Evolutionary conservation across 2,329 filamentous ascomycete genomes (phyloP), one percentile per base, ranked within the genome.

Genomic region (Didymella keratinophila): DNA sequence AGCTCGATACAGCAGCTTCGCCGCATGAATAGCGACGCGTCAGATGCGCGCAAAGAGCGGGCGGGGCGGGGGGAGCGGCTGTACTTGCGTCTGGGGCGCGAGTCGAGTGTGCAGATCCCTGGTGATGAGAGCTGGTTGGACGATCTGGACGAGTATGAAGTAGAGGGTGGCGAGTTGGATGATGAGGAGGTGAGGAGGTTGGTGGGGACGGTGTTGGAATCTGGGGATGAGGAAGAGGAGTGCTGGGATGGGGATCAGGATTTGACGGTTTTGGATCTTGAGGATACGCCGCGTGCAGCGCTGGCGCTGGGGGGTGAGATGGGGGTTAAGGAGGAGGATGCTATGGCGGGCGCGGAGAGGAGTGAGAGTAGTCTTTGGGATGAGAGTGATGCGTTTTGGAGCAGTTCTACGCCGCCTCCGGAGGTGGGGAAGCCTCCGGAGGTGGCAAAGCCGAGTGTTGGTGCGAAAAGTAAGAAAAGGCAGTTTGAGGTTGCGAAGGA

Each of bases 11-110:
- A 71, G 58, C 74, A 74, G 18, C 69, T 81, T 3, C 68, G 79
- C 6, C 71, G 78, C 20, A 80, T 80, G 78, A 80, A 81, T 62
- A 78, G 74, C 25, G 78, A 80, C 51, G 72, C 75, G 2, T 51
- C 49, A 7, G 57, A 63, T 20, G 61, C 63, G 5, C 59, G 60
- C 23, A 61, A 60, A 14, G 52, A 68, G 44, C 61, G 65, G 43
- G 61, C 65, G 9, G 73, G 70, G 10, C 52, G 64, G 2, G 72
- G 69, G 9, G 74, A 74, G 48, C 63, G 77, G 0, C 71, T 76
- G 6, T 81, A 80, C 61, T 58, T 77, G 20, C 67, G 73, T n/a
- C 66, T 81, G 0, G 78, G 78, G 0, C 69, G 79, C 2, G 78
- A 80, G 63, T 72, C 68, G 7, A 72, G 69, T 44, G 61, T 69